These are phyloP conservation scores for Annulohypoxylon nitens DNA, from an alignment of 495 filamentous ascomycete species.

Conservation along the genomic window DNA sequence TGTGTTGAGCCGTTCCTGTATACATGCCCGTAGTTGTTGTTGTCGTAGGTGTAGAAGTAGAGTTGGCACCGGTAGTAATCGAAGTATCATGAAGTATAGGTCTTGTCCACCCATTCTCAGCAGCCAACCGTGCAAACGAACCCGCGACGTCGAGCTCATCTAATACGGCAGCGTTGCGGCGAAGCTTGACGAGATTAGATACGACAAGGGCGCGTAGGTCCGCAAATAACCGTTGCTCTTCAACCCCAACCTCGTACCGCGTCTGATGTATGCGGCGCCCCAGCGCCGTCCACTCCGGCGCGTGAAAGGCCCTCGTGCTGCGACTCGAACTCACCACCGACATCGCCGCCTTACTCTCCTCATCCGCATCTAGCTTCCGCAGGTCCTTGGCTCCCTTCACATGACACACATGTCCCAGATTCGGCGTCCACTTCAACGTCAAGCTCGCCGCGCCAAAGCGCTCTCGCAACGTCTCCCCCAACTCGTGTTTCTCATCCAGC, in stretches of 20 bases:
- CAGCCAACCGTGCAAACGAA: conserved; percentile 82
- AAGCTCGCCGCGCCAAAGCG: conserved; percentile 68
- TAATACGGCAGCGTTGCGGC: conserved; percentile 87
- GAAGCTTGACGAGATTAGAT: conserved; percentile 80
- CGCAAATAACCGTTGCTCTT: conserved; percentile 81
- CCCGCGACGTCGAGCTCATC: conserved; percentile 92
- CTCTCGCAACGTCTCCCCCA: conserved; percentile 71
- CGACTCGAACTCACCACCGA: conserved; percentile 76
- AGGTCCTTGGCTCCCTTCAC: conserved; percentile 82
- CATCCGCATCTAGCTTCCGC: conserved; percentile 48
- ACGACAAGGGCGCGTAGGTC: conserved; percentile 80
- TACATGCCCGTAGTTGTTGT: neutral
- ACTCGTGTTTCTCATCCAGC: conserved; percentile 65
- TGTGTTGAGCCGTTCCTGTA: conserved; percentile 26
- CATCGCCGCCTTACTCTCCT: conserved; percentile 55
- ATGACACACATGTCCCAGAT: conserved; percentile 89
- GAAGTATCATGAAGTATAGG: conserved; percentile 74
- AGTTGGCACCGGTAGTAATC: neutral
- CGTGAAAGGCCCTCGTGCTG: conserved; percentile 85
- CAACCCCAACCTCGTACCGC: conserved; percentile 79
- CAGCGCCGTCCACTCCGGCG: conserved; percentile 84
- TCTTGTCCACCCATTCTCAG: conserved; percentile 77
- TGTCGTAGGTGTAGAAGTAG: neutral
- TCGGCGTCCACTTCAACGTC: conserved; percentile 85
- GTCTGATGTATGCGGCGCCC: conserved; percentile 79